These are phyloP conservation scores for Erodium moschatum DNA, from an alignment of 441 rosid genomes.

Conservation along the genomic window DNA sequence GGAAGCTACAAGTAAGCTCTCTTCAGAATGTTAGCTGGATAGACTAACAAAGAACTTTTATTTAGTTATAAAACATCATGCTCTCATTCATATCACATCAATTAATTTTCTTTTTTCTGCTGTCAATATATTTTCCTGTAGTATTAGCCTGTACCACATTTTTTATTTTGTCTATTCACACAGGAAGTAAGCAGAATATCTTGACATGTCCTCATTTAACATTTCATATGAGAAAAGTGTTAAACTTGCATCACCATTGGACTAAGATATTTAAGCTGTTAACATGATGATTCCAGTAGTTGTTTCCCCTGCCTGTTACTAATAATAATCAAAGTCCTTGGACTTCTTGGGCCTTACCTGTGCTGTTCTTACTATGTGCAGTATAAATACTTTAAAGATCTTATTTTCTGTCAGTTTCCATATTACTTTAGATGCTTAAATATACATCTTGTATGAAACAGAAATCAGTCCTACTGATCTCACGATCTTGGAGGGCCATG, in stretches of 20 bases:
- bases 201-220: neutral
- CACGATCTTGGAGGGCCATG: conserved; percentile 50
- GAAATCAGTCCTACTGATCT: conserved; percentile 46
- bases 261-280: conserved; percentile 11
- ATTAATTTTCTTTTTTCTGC: no score
- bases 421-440: conserved; percentile 13
- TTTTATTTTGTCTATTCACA: neutral
- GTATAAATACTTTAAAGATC: neutral
- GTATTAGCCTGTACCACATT: neutral
- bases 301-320: neutral
- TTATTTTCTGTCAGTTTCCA: conserved; percentile 2
- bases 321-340: neutral
- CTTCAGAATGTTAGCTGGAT: conserved; percentile 11
- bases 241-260: neutral
- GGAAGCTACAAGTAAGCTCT: conserved; percentile 45
- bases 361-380: neutral
- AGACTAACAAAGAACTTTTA: conserved; percentile 8
- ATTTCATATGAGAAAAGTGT: conserved; percentile 1
- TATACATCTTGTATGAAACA: conserved; percentile 27
- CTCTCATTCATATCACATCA: no score
- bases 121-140: no score
- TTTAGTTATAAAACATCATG: no score
- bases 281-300: neutral
- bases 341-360: neutral
- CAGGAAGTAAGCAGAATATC: neutral